Evolutionary conservation across 2,329 filamentous ascomycete species (phyloP).

Genomic region (Pseudogymnoascus sp.): DNA sequence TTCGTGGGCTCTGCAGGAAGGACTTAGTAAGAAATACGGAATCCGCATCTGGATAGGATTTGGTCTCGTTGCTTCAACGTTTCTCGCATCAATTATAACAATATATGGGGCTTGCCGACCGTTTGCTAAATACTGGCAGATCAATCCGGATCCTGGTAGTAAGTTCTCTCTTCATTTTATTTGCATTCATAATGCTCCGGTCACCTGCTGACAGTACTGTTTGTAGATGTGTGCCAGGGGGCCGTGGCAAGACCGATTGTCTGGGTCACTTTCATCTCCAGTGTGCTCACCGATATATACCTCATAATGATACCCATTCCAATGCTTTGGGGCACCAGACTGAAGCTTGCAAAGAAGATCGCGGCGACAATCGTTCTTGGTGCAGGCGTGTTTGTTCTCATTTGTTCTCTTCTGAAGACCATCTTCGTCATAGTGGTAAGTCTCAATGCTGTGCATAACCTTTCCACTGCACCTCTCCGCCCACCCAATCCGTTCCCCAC

Average conservation of each 20-base stretch:
- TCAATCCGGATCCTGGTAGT: slow-evolving; percentile 50
- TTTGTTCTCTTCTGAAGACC: slow-evolving; percentile 46
- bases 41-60: slow-evolving; percentile 38
- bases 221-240: slow-evolving; percentile 38
- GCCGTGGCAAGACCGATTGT: slow-evolving; percentile 41
- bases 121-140: slow-evolving; percentile 50
- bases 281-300: slow-evolving; percentile 50
- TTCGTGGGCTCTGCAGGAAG: slow-evolving; percentile 20
- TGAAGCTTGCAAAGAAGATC: slow-evolving; percentile 43
- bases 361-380: slow-evolving; percentile 47
- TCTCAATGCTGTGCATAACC: background rate
- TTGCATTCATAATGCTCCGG: background rate
- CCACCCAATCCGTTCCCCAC: too few relatives aligned
- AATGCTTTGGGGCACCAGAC: slow-evolving; percentile 46
- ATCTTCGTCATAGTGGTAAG: slow-evolving; percentile 37
- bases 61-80: slow-evolving; percentile 40
- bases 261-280: slow-evolving; percentile 44
- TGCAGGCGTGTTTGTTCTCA: slow-evolving; percentile 48
- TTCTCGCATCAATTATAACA: slow-evolving; percentile 40
- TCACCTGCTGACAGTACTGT: slow-evolving; percentile 30
- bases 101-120: slow-evolving; percentile 46
- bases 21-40: slow-evolving; percentile 36
- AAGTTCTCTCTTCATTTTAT: slow-evolving; percentile 20
- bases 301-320: slow-evolving; percentile 37
- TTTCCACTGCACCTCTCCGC: too few relatives aligned